Percentiles rank a stretch among this genome's conserved stretches.
Conservation (phyloP, 345 rosid genomes). For the Lumnitzera littorea region DNA sequence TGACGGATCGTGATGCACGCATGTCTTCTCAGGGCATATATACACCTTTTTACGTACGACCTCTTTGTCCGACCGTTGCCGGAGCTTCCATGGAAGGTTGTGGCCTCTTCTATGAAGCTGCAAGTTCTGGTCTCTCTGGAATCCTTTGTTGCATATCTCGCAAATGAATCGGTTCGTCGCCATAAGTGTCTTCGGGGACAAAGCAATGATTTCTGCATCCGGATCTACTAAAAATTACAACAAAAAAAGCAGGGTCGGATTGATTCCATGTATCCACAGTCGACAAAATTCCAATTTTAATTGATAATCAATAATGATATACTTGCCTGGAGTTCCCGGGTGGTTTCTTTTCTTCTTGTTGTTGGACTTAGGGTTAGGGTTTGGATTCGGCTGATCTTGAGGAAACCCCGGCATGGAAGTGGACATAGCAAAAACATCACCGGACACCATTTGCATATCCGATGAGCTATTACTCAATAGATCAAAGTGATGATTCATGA, state of each 20-base stretch:
- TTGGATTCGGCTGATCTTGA: constrained; percentile 37
- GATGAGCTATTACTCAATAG: too few species aligned
- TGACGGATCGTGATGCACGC: background rate
- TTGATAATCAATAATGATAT: too few species aligned
- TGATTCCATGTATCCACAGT: too few species aligned
- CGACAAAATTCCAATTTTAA: too few species aligned
- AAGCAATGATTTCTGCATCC: constrained; percentile 86
- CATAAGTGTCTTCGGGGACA: constrained; percentile 77
- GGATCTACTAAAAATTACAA: constrained; percentile 41
- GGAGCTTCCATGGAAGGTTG: constrained; percentile 1
- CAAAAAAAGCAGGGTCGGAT: too few species aligned
- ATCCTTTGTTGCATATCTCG: constrained; percentile 29
- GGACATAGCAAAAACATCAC: constrained; percentile 48
- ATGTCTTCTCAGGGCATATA: background rate
- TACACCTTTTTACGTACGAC: background rate
- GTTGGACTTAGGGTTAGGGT: constrained; percentile 47
- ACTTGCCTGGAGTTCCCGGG: too few species aligned
- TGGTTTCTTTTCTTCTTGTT: constrained; percentile 28
- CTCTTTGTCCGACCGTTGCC: background rate
- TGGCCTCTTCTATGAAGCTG: constrained; percentile 2
- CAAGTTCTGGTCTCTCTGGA: constrained; percentile 1
- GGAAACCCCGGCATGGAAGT: constrained; percentile 39
- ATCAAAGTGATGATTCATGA: too few species aligned
- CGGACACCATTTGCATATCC: constrained; percentile 28
- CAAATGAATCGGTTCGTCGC: constrained; percentile 78